These are phyloP conservation scores for Salicornia ramosissima DNA, from an alignment of 148 eudicot species.

Conservation along the genomic window DNA sequence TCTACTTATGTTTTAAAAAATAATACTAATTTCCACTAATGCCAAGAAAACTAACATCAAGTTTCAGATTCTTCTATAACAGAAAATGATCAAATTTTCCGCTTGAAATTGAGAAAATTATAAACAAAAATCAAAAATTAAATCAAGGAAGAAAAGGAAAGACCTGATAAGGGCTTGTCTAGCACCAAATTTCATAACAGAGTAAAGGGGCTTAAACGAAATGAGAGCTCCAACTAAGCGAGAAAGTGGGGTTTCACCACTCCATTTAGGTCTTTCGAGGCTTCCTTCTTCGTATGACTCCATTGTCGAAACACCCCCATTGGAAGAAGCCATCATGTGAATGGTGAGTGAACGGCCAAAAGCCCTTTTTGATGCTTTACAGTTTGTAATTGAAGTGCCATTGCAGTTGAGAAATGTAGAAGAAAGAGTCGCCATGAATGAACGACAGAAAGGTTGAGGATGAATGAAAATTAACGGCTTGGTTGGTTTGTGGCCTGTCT, in stretches of 20 bases:
- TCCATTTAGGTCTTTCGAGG: conserved; percentile 80
- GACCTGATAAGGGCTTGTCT: conserved; percentile 89
- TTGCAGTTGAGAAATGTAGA: conserved; percentile 15
- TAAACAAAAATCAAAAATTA: neutral
- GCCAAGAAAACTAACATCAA: too few relatives aligned
- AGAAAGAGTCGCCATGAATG: conserved; percentile 28
- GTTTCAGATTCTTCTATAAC: too few relatives aligned
- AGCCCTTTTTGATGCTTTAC: conserved; percentile 11
- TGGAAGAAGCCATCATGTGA: conserved; percentile 11
- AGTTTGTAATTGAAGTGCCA: conserved; percentile 7
- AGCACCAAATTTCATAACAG: conserved; percentile 78
- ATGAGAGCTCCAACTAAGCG: conserved; percentile 77
- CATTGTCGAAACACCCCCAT: neutral
- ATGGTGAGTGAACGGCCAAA: neutral
- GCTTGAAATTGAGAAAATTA: neutral
- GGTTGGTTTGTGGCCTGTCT: too few relatives aligned
- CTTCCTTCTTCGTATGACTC: conserved; percentile 58
- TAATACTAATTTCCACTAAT: too few relatives aligned
- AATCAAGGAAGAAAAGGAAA: neutral
- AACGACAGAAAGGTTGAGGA: too few relatives aligned
- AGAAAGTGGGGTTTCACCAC: conserved; percentile 81
- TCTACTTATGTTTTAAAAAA: too few relatives aligned
- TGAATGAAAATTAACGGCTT: too few relatives aligned
- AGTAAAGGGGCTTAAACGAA: conserved; percentile 71
- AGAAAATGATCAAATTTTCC: too few relatives aligned